These are phyloP conservation scores for Tetraselmis chui DNA, from an alignment of 139 green algal species.

Conservation along the genomic window DNA sequence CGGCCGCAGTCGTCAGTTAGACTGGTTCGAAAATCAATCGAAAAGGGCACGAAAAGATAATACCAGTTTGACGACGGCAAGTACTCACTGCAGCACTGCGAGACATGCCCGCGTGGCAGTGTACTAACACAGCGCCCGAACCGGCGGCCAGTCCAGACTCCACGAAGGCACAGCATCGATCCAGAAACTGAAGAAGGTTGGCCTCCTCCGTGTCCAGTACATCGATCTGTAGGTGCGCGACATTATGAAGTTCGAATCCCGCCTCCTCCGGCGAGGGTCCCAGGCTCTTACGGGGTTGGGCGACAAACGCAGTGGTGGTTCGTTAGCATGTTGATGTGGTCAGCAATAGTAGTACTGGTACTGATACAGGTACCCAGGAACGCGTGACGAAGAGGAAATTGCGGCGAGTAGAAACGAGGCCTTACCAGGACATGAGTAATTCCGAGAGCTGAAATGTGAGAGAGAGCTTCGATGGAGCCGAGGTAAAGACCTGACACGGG, in stretches of 20 bases:
- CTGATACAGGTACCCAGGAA: background rate
- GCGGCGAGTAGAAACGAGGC: background rate
- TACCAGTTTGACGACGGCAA: too few relatives aligned
- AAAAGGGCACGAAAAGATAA: too few relatives aligned
- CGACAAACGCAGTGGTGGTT: too few relatives aligned
- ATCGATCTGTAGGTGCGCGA: background rate
- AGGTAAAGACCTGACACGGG: background rate
- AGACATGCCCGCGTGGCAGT: conserved; percentile 19
- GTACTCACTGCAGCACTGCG: conserved; percentile 8
- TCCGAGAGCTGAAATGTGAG: background rate
- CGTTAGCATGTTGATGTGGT: too few relatives aligned
- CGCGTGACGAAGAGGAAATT: background rate
- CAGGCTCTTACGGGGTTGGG: too few relatives aligned
- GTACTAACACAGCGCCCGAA: conserved; percentile 6
- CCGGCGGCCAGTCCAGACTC: background rate
- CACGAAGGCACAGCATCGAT: background rate
- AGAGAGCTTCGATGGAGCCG: background rate
- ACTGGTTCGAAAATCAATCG: too few relatives aligned
- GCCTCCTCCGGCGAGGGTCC: background rate
- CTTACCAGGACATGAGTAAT: conserved; percentile 5
- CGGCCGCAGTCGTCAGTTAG: too few relatives aligned
- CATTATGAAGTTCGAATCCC: background rate
- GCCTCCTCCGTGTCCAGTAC: conserved; percentile 14
- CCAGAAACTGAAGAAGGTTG: conserved; percentile 6
- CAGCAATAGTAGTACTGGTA: too few relatives aligned